Percentiles rank a stretch among this genome's conserved stretches.
Conservation (phyloP, 148 eudicot genomes). For the Rhododendron ovatum region DNA sequence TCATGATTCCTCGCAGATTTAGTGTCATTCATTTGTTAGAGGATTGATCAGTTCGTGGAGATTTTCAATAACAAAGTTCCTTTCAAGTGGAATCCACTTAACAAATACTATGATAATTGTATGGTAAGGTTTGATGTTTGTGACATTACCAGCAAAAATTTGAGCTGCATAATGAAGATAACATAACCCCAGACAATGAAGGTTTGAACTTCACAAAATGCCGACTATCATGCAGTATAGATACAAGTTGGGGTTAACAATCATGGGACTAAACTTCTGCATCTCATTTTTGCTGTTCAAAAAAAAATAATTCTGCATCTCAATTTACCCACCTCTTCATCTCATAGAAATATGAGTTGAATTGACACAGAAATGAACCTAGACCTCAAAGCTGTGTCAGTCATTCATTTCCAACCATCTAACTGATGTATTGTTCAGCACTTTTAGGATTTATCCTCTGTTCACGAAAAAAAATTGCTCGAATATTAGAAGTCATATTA, state of each 20-base stretch:
- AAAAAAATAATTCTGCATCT: no score
- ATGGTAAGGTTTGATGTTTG: neutral
- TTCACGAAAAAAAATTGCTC: neutral
- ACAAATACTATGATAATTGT: neutral
- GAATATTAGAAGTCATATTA: neutral
- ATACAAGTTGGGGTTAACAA: neutral
- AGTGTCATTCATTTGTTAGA: neutral
- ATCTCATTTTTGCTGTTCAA: neutral
- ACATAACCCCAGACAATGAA: neutral
- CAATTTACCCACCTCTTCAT: neutral
- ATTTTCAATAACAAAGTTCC: neutral
- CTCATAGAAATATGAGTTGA: neutral
- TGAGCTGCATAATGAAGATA: neutral
- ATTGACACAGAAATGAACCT: neutral
- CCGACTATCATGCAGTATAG: neutral
- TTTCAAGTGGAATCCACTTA: neutral
- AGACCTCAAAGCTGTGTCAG: neutral
- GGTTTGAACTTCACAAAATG: neutral
- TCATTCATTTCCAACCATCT: neutral
- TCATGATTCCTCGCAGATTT: neutral
- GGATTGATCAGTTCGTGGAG: neutral
- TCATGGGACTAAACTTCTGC: neutral
- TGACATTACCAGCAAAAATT: neutral
- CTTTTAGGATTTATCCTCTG: neutral
- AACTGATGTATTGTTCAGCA: neutral